Evolutionary conservation across 2,329 filamentous ascomycete species (phyloP).

Genomic region (Phoma sp.): DNA sequence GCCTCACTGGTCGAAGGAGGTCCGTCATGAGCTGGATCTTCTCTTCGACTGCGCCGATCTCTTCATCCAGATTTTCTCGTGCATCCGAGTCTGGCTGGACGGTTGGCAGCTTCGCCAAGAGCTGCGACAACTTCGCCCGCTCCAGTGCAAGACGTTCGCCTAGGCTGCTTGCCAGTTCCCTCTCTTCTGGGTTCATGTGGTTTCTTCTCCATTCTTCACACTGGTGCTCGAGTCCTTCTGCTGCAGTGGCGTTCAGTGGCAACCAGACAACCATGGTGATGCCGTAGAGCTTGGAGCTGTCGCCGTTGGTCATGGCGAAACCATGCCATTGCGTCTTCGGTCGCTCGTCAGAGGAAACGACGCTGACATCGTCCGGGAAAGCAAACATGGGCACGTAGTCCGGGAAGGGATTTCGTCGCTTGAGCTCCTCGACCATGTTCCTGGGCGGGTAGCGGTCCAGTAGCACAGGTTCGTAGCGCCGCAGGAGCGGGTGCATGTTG

Average conservation of each 20-base stretch:
- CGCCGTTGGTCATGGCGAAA: conserved; percentile 95
- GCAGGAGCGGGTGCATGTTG: conserved; percentile 93
- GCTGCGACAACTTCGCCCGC: conserved; percentile 85
- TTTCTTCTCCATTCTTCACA: conserved; percentile 59
- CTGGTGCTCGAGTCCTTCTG: conserved; percentile 78
- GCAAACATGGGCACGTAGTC: conserved; percentile 99
- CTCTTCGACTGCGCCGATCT: conserved; percentile 95
- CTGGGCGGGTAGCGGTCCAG: conserved; percentile 92
- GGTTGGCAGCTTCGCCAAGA: conserved; percentile 81
- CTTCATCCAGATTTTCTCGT: conserved; percentile 85
- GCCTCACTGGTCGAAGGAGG: conserved; percentile 86
- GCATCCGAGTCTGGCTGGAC: conserved; percentile 80
- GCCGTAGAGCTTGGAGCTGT: conserved; percentile 90
- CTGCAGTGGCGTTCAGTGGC: conserved; percentile 79
- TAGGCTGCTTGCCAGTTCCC: conserved; percentile 88
- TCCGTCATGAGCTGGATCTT: conserved; percentile 98
- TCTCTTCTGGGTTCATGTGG: conserved; percentile 88
- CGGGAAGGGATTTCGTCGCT: conserved; percentile 83
- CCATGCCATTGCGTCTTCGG: conserved; percentile 98
- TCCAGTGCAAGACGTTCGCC: conserved; percentile 87
- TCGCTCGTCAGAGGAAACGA: conserved; percentile 92
- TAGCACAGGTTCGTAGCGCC: conserved; percentile 93
- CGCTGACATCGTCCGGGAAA: conserved; percentile 96
- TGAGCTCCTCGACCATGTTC: conserved; percentile 77
- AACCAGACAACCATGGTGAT: conserved; percentile 94